Evolutionary conservation across 176 grass and related monocot species (phyloP), one percentile per base, ranked within the genome.

Genomic region (Chloris gayana): DNA sequence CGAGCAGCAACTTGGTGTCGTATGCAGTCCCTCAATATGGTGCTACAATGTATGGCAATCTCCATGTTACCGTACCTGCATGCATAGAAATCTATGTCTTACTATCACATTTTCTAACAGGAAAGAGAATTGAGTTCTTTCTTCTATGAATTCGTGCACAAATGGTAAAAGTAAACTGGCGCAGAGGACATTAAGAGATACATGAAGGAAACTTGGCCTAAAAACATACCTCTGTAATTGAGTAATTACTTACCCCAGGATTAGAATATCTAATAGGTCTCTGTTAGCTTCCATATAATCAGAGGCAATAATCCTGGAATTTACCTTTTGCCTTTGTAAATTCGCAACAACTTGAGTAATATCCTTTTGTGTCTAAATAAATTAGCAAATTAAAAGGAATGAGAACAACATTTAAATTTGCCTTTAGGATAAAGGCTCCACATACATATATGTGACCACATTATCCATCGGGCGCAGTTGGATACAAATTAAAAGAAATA

Each of bases 281-380:
- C 67, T 72, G 59, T 85, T 89, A 65, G 46, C 54, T 82, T 89
- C 87, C 73, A 89, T 67, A 14, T 82, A 89, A 41, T 82, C 83
- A 24, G 72, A 85, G 26, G 87, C 87, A 59, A 89, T 38, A 61
- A 89, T 72, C 35, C 22, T 68, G 46, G 87, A 89, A 49, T 85
- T 54, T 13, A 89, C 59, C 42, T 75, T 83, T 15, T 66, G 83
- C 66, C 87, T 81, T 85, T 89, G 82, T 29, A 89, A 78, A 73
- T 89, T 89, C 67, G 87, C 77, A 31, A 85, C 38, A 60, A 89
- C 29, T 73, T 89, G 87, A 77, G 87, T 82, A 60, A 83, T 78
- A 85, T 89, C 87, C 46, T 84, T 88, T 29, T 82, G 81, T 34
- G 81, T 72, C 81, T 84, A 17, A 79, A 80, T 30, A 65, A 38